Evolutionary conservation across 148 eudicot species (phyloP).

Genomic region (Suaeda aralocaspica): DNA sequence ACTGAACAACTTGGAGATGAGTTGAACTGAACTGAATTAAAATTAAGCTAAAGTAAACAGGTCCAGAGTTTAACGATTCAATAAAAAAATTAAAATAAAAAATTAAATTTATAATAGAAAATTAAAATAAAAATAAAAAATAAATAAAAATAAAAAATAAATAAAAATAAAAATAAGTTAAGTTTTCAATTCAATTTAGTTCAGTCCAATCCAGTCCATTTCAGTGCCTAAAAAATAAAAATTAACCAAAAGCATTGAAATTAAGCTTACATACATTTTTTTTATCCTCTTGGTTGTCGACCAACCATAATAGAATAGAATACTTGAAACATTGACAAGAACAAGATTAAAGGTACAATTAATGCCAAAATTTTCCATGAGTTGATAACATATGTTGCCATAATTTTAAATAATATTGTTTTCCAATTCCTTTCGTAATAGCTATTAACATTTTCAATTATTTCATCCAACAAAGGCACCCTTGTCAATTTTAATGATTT

Average conservation of each 20-base stretch:
- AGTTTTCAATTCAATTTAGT: no score
- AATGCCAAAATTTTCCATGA: slow-evolving; percentile 42
- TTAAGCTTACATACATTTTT: neutral
- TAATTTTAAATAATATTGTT: slow-evolving; percentile 26
- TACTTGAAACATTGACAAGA: slow-evolving; percentile 28
- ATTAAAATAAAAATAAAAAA: no score
- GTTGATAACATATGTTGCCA: slow-evolving; percentile 30
- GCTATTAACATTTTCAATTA: slow-evolving; percentile 47
- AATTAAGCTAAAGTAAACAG: no score
- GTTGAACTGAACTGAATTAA: no score
- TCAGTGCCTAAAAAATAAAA: neutral
- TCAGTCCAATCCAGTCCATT: no score
- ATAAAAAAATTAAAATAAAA: no score
- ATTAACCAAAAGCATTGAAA: neutral
- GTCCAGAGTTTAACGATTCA: no score
- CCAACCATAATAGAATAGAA: slow-evolving; percentile 29
- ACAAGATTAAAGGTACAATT: slow-evolving; percentile 31
- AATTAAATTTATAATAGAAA: no score
- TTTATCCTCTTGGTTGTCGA: neutral
- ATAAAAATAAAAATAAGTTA: no score
- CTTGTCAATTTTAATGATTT: slow-evolving; percentile 44
- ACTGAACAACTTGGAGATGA: no score
- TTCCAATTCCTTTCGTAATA: slow-evolving; percentile 47
- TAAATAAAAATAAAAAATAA: no score
- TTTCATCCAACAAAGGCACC: slow-evolving; percentile 47